Evolutionary conservation across 139 green algal species (phyloP).

Genomic region (Raphidocelis subcapitata): DNA sequence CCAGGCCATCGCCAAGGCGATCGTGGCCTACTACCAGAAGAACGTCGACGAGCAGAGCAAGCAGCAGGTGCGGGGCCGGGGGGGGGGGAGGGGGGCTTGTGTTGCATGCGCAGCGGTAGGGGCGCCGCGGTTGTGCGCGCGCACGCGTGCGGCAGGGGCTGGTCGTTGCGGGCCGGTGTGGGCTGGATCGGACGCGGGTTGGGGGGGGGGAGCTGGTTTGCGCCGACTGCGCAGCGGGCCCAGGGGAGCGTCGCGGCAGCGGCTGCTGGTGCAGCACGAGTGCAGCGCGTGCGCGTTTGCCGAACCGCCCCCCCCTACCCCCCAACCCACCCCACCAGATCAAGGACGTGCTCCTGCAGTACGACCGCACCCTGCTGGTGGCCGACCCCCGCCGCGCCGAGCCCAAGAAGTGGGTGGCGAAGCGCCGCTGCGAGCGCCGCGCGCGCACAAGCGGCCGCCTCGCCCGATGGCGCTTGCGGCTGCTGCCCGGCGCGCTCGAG

Average conservation of each 20-base stretch:
- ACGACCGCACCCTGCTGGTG: constrained; percentile 97
- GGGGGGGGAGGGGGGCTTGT: no score
- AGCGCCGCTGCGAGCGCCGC: not conserved
- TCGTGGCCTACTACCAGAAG: constrained; percentile 99
- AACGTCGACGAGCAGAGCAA: constrained; percentile 99
- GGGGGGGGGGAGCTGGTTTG: no score
- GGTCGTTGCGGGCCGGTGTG: no score
- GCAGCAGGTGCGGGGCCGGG: constrained; percentile 27
- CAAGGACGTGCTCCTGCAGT: constrained; percentile 94
- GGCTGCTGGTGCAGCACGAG: no score
- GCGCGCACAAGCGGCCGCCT: not conserved
- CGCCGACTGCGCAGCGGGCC: no score
- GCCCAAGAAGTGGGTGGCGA: constrained; percentile 97
- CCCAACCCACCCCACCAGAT: constrained; percentile 70
- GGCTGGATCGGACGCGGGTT: no score
- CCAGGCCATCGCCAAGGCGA: constrained; percentile 97
- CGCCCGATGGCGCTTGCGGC: not conserved
- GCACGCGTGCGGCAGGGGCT: no score
- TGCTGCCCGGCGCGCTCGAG: constrained; percentile 7
- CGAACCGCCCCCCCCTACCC: no score
- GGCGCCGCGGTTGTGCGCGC: no score
- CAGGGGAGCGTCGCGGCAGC: no score
- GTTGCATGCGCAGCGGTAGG: no score
- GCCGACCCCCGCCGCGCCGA: constrained; percentile 96
- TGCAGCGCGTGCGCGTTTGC: no score